Evolutionary conservation across 2,329 filamentous ascomycete species (phyloP).

Genomic region (Botrytis paeoniae): DNA sequence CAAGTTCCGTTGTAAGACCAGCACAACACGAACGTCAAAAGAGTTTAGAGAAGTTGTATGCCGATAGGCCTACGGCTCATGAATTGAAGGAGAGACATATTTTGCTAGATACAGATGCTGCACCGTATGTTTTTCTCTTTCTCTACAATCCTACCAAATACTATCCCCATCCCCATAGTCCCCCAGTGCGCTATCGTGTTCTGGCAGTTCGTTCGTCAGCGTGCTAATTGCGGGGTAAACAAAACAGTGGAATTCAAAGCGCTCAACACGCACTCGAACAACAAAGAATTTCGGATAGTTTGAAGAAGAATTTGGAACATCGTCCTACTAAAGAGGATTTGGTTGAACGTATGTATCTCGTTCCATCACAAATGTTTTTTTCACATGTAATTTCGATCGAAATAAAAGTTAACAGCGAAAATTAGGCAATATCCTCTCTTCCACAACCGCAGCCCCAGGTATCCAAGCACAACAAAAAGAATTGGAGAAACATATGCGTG

Average conservation of each 20-base stretch:
- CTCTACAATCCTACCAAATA: not conserved
- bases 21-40: constrained; percentile 53
- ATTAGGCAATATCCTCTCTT: constrained; percentile 81
- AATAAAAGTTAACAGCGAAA: not conserved
- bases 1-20: constrained; percentile 55
- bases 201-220: not conserved
- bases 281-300: constrained; percentile 58
- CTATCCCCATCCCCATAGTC: not conserved
- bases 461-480: constrained; percentile 79
- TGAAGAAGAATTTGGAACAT: constrained; percentile 62
- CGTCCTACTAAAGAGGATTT: constrained; percentile 70
- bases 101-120: constrained; percentile 62
- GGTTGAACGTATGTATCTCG: constrained; percentile 63
- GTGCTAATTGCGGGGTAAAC: constrained; percentile 31
- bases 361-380: constrained; percentile 2
- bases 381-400: not conserved
- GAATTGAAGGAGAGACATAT: constrained; percentile 69
- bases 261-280: constrained; percentile 61
- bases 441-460: constrained; percentile 72
- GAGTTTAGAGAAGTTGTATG: constrained; percentile 70
- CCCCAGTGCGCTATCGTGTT: not conserved
- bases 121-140: constrained; percentile 50
- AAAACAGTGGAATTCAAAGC: constrained; percentile 57
- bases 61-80: constrained; percentile 63
- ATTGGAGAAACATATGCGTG: constrained; percentile 84